These are phyloP conservation scores for Microdochium trichocladiopsis DNA, from an alignment of 2,329 filamentous ascomycete species.

Conservation along the genomic window DNA sequence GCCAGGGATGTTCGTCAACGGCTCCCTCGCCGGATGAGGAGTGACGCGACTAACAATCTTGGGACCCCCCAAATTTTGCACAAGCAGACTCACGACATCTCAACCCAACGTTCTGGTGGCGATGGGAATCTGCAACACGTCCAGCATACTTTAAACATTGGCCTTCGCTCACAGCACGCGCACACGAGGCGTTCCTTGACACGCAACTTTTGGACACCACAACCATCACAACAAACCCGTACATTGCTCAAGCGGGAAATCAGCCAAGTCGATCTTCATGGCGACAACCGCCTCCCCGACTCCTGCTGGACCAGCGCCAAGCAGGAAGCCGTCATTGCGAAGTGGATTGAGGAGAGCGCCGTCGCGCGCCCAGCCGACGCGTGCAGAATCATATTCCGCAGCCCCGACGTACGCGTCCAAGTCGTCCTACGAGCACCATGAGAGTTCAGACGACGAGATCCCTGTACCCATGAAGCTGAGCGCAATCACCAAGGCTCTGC, in stretches of 20 bases:
- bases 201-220: neutral
- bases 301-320: constrained; percentile 39
- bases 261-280: constrained; percentile 12
- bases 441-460: constrained; percentile 93
- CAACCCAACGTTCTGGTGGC: neutral
- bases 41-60: neutral
- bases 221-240: neutral
- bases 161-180: neutral
- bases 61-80: neutral
- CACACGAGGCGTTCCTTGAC: neutral
- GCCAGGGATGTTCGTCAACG: neutral
- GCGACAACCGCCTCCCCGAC: constrained; percentile 26
- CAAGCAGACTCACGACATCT: neutral
- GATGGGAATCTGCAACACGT: neutral
- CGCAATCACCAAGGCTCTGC: constrained; percentile 79
- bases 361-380: constrained; percentile 35
- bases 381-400: constrained; percentile 37
- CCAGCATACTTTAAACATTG: neutral
- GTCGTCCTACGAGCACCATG: constrained; percentile 50
- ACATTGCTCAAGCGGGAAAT: neutral
- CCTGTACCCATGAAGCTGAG: constrained; percentile 90
- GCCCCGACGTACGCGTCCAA: constrained; percentile 23
- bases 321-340: constrained; percentile 47
- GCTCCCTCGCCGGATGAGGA: neutral
- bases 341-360: constrained; percentile 45